Evolutionary conservation across 1,284 basidiomycete species (phyloP).

Genomic region (Cerrena zonata): DNA sequence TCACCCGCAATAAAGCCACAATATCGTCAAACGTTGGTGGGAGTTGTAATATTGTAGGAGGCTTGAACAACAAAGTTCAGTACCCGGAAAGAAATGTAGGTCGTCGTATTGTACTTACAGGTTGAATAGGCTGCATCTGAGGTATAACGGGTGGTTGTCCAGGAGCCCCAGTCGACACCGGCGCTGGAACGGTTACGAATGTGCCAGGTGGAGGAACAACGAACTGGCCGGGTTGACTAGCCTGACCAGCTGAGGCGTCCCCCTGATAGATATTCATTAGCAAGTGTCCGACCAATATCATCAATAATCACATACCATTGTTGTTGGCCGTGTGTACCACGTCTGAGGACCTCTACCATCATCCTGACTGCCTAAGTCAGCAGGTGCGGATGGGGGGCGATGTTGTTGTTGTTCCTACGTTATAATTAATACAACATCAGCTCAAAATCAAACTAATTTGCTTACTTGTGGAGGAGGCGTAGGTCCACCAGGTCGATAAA

Average conservation of each 20-base stretch:
- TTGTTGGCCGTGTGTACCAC: slow-evolving; percentile 9
- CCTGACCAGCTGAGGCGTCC: neutral
- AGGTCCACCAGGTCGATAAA: neutral
- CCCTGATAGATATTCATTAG: neutral
- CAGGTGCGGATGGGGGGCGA: slow-evolving; percentile 11
- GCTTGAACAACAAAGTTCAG: neutral
- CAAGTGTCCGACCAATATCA: neutral
- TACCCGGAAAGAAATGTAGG: slow-evolving; percentile 11
- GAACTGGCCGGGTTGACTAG: neutral
- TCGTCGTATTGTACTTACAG: slow-evolving; percentile 21
- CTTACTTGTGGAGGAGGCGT: neutral
- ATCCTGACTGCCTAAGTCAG: slow-evolving; percentile 5
- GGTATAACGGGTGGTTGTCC: neutral
- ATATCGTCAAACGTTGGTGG: slow-evolving; percentile 47
- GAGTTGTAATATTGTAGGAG: slow-evolving; percentile 49
- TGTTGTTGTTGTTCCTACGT: neutral
- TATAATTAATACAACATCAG: too few relatives aligned
- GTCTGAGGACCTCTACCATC: neutral
- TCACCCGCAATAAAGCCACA: slow-evolving; percentile 60
- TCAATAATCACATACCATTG: neutral
- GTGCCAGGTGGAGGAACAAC: slow-evolving; percentile 8
- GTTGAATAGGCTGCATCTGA: slow-evolving; percentile 6
- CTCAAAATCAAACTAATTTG: neutral
- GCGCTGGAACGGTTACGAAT: neutral
- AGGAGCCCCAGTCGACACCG: neutral